Percentiles rank a stretch among this genome's conserved stretches.
phyloP scores from a whole-genome alignment of 2,329 filamentous ascomycete species.

The Xylaria polymorpha region DNA sequence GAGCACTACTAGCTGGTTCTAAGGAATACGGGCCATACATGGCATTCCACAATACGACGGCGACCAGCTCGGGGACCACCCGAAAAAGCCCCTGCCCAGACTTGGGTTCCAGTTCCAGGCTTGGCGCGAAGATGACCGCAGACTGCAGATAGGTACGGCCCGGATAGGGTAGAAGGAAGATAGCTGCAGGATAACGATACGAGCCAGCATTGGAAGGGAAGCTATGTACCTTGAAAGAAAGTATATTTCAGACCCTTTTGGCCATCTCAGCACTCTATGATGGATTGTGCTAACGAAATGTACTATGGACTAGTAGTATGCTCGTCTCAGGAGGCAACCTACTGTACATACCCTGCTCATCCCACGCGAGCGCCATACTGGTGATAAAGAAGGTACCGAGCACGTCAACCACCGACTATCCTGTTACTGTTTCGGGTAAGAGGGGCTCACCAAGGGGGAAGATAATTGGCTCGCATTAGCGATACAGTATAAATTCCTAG shows the following conservation, averaged over 20 bases:
- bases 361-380: conserved; percentile 14
- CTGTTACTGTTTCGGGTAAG: conserved; percentile 33
- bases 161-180: not conserved
- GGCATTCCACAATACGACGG: conserved; percentile 20
- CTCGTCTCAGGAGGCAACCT: not conserved
- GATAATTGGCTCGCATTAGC: conserved; percentile 23
- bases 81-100: conserved; percentile 42
- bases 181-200: conserved; percentile 4
- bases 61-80: conserved; percentile 44
- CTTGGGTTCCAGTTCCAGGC: conserved; percentile 30
- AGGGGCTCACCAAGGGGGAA: conserved; percentile 22
- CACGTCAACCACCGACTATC: not conserved
- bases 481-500: not conserved
- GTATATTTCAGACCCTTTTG: not conserved
- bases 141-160: conserved; percentile 9
- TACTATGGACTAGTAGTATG: not conserved
- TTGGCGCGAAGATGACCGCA: conserved; percentile 24
- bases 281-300: conserved; percentile 3
- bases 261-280: not conserved
- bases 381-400: conserved; percentile 16
- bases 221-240: conserved; percentile 1
- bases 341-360: conserved; percentile 17
- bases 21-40: not conserved
- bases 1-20: not conserved
- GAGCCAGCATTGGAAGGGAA: not conserved